Base-by-base conservation (phyloP, 345 rosid species). In the Lagerstroemia speciosa region DNA sequence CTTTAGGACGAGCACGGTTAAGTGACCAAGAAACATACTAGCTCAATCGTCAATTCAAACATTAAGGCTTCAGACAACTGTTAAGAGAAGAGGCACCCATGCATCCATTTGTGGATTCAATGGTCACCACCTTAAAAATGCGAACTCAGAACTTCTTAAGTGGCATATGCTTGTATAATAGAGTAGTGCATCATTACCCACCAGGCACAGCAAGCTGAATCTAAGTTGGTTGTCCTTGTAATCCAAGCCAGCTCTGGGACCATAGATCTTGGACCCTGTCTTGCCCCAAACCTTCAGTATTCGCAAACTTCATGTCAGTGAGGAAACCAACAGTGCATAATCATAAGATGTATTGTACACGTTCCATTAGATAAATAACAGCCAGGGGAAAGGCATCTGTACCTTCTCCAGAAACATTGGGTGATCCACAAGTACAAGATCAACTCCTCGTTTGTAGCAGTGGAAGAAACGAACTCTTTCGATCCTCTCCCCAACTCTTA, bases 331-430 rank as follows among this genome's bases (percentile, higher is more conserved):
- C 52, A n/a, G 27, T 14, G 29, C 63, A 58, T 27, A 30, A 27
- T 9, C 14, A 29, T 2, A 53, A 24, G 10, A 53, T 24, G 29
- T 26, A 24, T 53, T 6, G 60, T n/a, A 29, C 60, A 14, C 24
- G 14, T 60, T 37, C 64, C 27, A 32, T 38, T 43, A 26, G 16
- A 27, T 38, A 48, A 32, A 3, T 32, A 40, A 40, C 20, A 43
- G 32, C 17, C 14, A 19, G 1, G 16, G 36, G 17, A 17, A 19
- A 29, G n/a, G 19, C 27, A 19, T 53, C 66, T 53, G 70, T 52
- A 90, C 98, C 96, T 83, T 89, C 76, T 80, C 97, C 66, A 94
- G 94, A 81, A 92, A 92, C 81, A 80, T 24, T 22, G 96, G 98
- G 78, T 92, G 98, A 78, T 89, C 98, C 32, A 92, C 91, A 68